Conservation (phyloP, 805 yeast genomes). For the Candida silvicultrix region DNA sequence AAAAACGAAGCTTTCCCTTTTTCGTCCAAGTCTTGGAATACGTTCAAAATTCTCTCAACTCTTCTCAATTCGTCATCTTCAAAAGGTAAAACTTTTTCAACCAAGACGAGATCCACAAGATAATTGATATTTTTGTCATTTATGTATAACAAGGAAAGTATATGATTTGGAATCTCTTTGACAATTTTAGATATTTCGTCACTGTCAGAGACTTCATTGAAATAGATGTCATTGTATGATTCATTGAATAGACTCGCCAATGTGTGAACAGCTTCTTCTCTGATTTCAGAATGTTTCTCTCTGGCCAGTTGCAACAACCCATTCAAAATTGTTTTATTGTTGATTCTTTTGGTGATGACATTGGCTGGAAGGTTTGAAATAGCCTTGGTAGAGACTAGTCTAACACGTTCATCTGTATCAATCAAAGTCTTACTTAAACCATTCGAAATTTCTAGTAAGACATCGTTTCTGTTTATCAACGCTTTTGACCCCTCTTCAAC, state of each 20-base stretch:
- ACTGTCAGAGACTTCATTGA: constrained; percentile 13
- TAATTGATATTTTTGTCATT: constrained; percentile 64
- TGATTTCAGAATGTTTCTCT: constrained; percentile 61
- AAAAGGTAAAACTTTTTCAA: constrained; percentile 57
- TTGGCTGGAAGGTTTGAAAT: constrained; percentile 40
- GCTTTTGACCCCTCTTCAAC: constrained; percentile 48
- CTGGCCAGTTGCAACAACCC: constrained; percentile 60
- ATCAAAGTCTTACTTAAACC: constrained; percentile 64
- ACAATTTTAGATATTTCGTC: constrained; percentile 24
- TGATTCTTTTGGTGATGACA: constrained; percentile 41
- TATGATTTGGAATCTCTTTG: constrained; percentile 51
- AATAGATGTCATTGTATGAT: constrained; percentile 26
- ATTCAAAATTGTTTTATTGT: constrained; percentile 39
- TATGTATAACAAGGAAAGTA: constrained; percentile 64
- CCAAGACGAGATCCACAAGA: constrained; percentile 52
- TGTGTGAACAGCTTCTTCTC: constrained; percentile 50
- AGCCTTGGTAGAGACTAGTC: constrained; percentile 52
- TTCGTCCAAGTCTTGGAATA: constrained; percentile 43
- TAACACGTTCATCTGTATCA: constrained; percentile 70
- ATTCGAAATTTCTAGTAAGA: constrained; percentile 42
- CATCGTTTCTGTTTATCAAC: constrained; percentile 37
- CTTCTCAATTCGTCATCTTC: constrained; percentile 39
- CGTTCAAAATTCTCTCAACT: constrained; percentile 44
- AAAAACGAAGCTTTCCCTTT: constrained; percentile 58
- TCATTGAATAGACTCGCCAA: constrained; percentile 51